Conservation (phyloP, 192 early-diverging fungal species). For the Coemansia sp. region DNA sequence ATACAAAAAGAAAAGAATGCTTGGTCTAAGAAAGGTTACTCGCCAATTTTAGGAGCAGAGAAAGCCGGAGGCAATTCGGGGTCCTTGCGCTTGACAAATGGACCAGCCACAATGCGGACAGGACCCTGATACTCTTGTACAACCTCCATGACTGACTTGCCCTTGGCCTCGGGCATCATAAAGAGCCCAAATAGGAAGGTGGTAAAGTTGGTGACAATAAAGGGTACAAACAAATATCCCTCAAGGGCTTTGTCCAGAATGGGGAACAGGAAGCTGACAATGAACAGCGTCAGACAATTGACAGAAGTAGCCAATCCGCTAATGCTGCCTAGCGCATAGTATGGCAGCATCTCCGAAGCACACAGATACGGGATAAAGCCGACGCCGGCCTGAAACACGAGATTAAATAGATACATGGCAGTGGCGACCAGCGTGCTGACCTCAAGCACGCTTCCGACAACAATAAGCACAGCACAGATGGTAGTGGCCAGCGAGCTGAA, state of each 20-base stretch:
- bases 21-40: too few species aligned
- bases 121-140: constrained; percentile 47
- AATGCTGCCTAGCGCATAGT: constrained; percentile 62
- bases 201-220: constrained; percentile 51
- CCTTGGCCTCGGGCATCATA: constrained; percentile 70
- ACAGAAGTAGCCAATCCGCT: constrained; percentile 61
- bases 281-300: constrained; percentile 67
- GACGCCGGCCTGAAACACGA: constrained; percentile 80
- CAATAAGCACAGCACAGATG: constrained; percentile 59
- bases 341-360: constrained; percentile 73
- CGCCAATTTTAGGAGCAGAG: too few species aligned
- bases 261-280: constrained; percentile 63
- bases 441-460: constrained; percentile 62
- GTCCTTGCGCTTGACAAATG: constrained; percentile 4
- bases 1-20: too few species aligned
- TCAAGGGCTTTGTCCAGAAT: constrained; percentile 52
- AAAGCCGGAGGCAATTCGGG: too few species aligned
- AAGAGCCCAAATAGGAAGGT: constrained; percentile 46
- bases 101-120: constrained; percentile 18
- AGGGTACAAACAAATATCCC: constrained; percentile 65
- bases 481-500: constrained; percentile 59
- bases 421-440: constrained; percentile 57
- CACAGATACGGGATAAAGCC: constrained; percentile 86
- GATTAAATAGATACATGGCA: constrained; percentile 64
- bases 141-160: constrained; percentile 48